These are phyloP conservation scores for Prunus mira DNA, from an alignment of 306 rosid genomes.

Conservation along the genomic window DNA sequence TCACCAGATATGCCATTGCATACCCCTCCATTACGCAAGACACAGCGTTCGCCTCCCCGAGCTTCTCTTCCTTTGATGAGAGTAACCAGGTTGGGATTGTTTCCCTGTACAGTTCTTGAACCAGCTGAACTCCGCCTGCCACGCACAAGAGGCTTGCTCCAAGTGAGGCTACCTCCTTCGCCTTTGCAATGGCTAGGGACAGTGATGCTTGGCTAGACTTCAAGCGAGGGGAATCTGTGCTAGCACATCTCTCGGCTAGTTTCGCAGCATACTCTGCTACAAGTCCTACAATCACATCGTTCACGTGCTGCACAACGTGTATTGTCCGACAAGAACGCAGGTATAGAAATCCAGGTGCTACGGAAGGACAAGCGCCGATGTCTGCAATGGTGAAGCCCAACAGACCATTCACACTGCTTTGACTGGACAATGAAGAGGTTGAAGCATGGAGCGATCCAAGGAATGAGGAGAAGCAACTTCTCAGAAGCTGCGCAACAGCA, in stretches of 20 bases:
- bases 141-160: slow-evolving; percentile 65
- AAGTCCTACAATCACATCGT: slow-evolving; percentile 49
- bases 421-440: slow-evolving; percentile 36
- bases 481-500: slow-evolving; percentile 59
- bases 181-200: slow-evolving; percentile 45
- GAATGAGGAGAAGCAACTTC: slow-evolving; percentile 73
- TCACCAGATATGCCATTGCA: slow-evolving; percentile 63
- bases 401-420: slow-evolving; percentile 61
- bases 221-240: slow-evolving; percentile 30
- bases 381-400: slow-evolving; percentile 47
- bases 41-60: slow-evolving; percentile 23
- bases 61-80: slow-evolving; percentile 36
- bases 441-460: slow-evolving; percentile 42
- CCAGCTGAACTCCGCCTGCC: slow-evolving; percentile 60
- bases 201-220: slow-evolving; percentile 50
- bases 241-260: slow-evolving; percentile 34
- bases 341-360: slow-evolving; percentile 76
- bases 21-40: slow-evolving; percentile 57
- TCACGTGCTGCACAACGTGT: slow-evolving; percentile 43
- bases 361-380: slow-evolving; percentile 32
- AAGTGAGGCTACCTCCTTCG: slow-evolving; percentile 58
- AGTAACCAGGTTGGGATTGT: slow-evolving; percentile 78
- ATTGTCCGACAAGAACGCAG: slow-evolving; percentile 59
- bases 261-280: slow-evolving; percentile 48
- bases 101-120: slow-evolving; percentile 58